Base-by-base conservation (phyloP, 768 basidiomycete species). In the Steccherinum ochraceum region DNA sequence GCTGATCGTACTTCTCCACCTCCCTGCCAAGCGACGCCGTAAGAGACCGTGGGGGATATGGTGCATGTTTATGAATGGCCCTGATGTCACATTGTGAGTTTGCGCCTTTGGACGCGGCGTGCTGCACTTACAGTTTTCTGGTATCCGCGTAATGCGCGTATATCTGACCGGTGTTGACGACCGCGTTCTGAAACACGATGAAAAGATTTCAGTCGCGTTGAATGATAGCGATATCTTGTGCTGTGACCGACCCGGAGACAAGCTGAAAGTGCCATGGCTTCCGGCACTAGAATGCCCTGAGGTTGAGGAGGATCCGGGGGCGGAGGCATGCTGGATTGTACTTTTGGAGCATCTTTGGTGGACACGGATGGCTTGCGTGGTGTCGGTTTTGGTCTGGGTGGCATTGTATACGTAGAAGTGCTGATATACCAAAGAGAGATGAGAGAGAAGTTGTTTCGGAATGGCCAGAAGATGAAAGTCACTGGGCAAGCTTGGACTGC, bases 1-100 rank as follows among this genome's bases (percentile, higher is more conserved):
- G 55, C 58, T 89, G 86, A 59, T 91, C 87, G 57, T 85, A 91
- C 59, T 78, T 84, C 62, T 90, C 86, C 2, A 89, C 70, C 60
- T 89, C 86, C 30, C 78, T 78, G 13, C 87, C 83, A 26, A 92
- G 72, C 16, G 84, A 74, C 2, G 79, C 70, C 2, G 78, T 81
- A 12, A 89, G 62, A 20, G 81, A 73, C n/a, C 70, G 79, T 10
- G 87, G 86, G 21, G 89, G 86, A 51, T 74, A 65, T 3, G 77
- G 73, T 2, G 79, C 76, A 57, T 83, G 72, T 46, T 75, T 75
- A 45, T 76, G 71, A 42, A 89, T 75, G 11, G 76, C 77, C 41
- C 87, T 89, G 50, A 18, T 13, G 21, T 5, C 21, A 21, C 25
- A 30, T 46, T 48, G 42, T 19, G 24, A n/a, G 26, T n/a, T n/a